phyloP scores from a whole-genome alignment of 2,329 filamentous ascomycete species.

The Gnomoniopsis smithogilvyi region DNA sequence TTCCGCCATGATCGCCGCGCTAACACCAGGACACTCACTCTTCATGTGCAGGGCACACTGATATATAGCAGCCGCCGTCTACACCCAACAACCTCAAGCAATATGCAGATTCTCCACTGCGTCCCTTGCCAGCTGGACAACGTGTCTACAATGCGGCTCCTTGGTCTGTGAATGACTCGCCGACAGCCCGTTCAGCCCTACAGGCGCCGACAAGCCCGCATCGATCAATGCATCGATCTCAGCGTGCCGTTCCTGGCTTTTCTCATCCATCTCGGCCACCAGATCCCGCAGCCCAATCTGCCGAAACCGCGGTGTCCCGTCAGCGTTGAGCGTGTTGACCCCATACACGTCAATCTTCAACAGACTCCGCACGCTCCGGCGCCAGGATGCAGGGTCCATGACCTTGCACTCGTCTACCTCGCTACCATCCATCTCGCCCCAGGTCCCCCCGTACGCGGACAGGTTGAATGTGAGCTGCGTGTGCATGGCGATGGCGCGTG shows the following conservation, averaged over 20 bases:
- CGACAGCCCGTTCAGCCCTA: conserved; percentile 4
- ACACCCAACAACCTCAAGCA: conserved; percentile 32
- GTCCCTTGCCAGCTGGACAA: conserved; percentile 52
- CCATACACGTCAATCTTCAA: conserved; percentile 58
- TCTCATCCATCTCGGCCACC: conserved; percentile 49
- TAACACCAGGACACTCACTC: too few relatives aligned
- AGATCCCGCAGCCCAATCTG: conserved; percentile 54
- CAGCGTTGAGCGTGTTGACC: conserved; percentile 24
- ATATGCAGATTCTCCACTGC: conserved; percentile 55
- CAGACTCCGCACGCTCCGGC: conserved; percentile 49
- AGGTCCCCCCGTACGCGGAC: conserved; percentile 45
- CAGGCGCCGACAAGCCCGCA: conserved; percentile 28
- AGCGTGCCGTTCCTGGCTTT: conserved; percentile 45
- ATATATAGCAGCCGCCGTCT: neutral
- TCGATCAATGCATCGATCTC: conserved; percentile 43
- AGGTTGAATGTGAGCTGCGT: conserved; percentile 44
- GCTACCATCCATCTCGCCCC: conserved; percentile 31
- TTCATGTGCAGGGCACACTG: too few relatives aligned
- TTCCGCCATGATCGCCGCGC: neutral
- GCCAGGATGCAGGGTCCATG: conserved; percentile 53
- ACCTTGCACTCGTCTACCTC: conserved; percentile 28
- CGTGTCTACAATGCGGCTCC: conserved; percentile 43
- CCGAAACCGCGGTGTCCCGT: conserved; percentile 12
- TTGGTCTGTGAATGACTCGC: conserved; percentile 24
- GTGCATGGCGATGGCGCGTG: conserved; percentile 38